These are phyloP conservation scores for Phytophthora idaei DNA, from an alignment of 352 stramenopile species.

Conservation along the genomic window DNA sequence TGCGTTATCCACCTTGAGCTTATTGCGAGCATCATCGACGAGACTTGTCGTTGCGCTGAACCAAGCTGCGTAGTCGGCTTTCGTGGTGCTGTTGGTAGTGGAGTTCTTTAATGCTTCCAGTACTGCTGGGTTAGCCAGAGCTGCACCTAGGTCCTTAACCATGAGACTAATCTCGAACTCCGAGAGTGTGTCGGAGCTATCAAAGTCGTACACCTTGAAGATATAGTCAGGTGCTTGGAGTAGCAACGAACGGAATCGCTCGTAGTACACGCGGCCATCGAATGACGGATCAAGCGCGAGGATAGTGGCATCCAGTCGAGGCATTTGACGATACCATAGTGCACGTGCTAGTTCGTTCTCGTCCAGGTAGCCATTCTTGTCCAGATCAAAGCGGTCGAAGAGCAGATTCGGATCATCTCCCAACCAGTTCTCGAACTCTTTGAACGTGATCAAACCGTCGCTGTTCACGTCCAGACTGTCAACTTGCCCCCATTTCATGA, in stretches of 20 bases:
- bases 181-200: conserved; percentile 57
- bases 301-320: conserved; percentile 63
- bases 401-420: conserved; percentile 75
- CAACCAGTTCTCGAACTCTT: conserved; percentile 75
- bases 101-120: conserved; percentile 49
- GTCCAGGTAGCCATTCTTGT: conserved; percentile 86
- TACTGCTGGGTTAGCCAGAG: conserved; percentile 46
- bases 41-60: conserved; percentile 71
- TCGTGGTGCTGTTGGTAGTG: conserved; percentile 45
- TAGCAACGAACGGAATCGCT: conserved; percentile 53
- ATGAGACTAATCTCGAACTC: conserved; percentile 72
- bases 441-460: conserved; percentile 65
- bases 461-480: conserved; percentile 51
- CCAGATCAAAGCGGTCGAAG: conserved; percentile 83
- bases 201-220: conserved; percentile 80
- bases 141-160: conserved; percentile 60
- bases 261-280: conserved; percentile 83
- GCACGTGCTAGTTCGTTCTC: conserved; percentile 79
- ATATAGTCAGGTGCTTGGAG: conserved; percentile 58
- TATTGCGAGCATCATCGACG: conserved; percentile 51
- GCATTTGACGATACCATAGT: conserved; percentile 75
- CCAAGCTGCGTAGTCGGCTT: conserved; percentile 59
- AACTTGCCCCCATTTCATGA: conserved; percentile 66
- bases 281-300: conserved; percentile 84
- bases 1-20: conserved; percentile 92